Base-by-base conservation (phyloP, 2,329 filamentous ascomycete genomes). In the Fusarium duplospermum region DNA sequence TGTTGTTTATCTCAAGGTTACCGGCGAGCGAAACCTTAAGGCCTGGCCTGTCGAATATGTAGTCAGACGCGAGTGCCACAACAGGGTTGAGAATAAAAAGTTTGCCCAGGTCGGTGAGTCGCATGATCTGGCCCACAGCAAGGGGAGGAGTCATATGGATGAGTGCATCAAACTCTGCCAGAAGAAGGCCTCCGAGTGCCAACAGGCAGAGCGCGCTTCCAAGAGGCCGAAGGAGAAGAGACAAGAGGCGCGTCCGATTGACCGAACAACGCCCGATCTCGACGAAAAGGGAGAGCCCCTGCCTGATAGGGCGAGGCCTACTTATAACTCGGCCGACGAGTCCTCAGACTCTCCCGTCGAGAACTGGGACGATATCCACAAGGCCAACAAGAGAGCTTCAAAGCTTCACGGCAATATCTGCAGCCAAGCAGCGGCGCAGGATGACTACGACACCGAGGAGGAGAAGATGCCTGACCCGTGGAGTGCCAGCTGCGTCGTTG, bases 401-500 rank as follows among this genome's bases (percentile, higher is more conserved):
- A n/a, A n/a, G n/a, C n/a, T n/a, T n/a, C n/a, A n/a, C n/a, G n/a
- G n/a, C n/a, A n/a, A n/a, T n/a, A n/a, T n/a, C n/a, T n/a, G n/a
- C n/a, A n/a, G n/a, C 2, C 79, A 82, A 0, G 75, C 82, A 0
- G 72, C 79, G 1, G 75, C 78, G 4, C 77, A 78, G 7, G 83
- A 84, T 7, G 81, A 84, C 3, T 87, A 88, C 40, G 86, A 88
- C n/a, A 86, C 86, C 0, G 88, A 90, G n/a, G 89, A 90, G 66
- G 88, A 91, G 75, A 88, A 87, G 69, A 83, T 85, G 75, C 80
- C 86, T 0, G 86, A 89, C 31, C 87, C 89, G 1, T 92, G 90
- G 90, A 91, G 92, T 77, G 90, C 90, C 4, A 86, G 91, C 54
- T 88, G 86, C 62, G 87, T 91, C 20, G 86, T 92, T 0, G 90